A percentile compares a stretch with the other conserved stretches of the same genome.
Evolutionary conservation across 23 red algal species (phyloP).

Genomic region (Cyanidium caldarium): DNA sequence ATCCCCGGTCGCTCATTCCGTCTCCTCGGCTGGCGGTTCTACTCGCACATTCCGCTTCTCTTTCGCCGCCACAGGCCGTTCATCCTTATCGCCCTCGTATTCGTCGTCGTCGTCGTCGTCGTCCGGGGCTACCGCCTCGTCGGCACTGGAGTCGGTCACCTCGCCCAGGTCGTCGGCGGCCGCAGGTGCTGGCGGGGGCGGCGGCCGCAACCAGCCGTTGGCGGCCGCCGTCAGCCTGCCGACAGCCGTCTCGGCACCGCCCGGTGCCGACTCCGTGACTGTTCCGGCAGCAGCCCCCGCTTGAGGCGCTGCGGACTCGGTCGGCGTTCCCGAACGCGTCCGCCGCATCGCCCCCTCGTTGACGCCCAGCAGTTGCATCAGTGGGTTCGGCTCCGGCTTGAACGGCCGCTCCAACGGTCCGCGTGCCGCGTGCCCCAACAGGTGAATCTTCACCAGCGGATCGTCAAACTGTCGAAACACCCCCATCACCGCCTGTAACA

Average conservation of each 20-base stretch:
- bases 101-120: neutral
- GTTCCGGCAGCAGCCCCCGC: no score
- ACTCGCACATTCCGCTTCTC: no score
- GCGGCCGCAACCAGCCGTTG: neutral
- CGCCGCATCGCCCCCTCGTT: no score
- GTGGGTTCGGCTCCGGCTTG: conserved; percentile 18
- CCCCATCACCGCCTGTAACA: conserved; percentile 49
- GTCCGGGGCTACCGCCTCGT: conserved; percentile 1
- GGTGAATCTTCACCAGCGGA: conserved; percentile 32
- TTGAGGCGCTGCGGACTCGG: no score
- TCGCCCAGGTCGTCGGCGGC: neutral
- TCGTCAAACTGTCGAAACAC: conserved; percentile 38
- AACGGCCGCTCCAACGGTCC: conserved; percentile 12
- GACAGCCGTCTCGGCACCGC: neutral
- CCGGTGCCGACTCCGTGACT: neutral
- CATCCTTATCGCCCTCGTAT: no score
- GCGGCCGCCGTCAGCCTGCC: neutral
- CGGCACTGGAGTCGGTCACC: conserved; percentile 2
- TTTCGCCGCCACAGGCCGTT: no score
- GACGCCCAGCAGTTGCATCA: neutral
- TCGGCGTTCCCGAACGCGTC: no score
- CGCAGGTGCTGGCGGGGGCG: neutral
- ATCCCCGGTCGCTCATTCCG: no score
- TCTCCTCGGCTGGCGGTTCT: no score
- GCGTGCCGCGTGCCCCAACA: neutral